Conservation (phyloP, 768 basidiomycete species). For the Leccinum arenicola region DNA sequence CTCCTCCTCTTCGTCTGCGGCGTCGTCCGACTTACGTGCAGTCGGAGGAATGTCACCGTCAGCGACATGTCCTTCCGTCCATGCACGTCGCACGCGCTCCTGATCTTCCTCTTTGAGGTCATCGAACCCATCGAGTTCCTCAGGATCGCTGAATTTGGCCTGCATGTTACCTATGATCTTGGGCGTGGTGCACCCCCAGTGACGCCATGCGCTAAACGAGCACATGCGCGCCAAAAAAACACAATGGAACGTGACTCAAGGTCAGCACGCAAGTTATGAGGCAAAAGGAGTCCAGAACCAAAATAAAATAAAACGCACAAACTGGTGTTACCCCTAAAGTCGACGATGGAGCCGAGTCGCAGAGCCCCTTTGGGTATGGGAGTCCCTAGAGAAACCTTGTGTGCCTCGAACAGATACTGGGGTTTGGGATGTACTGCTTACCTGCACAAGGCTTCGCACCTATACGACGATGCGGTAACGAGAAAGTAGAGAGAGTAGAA, state of each 20-base stretch:
- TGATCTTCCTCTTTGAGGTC: conserved; percentile 69
- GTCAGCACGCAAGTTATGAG: background rate
- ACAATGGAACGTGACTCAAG: background rate
- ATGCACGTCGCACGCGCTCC: conserved; percentile 67
- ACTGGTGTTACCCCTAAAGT: conserved; percentile 63
- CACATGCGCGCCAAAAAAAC: background rate
- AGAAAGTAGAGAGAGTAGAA: conserved; percentile 18
- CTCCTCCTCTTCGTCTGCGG: conserved; percentile 48
- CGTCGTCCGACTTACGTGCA: conserved; percentile 57
- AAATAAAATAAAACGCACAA: conserved; percentile 46
- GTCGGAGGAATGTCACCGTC: conserved; percentile 80
- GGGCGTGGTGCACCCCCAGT: conserved; percentile 84
- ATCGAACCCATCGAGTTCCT: conserved; percentile 85
- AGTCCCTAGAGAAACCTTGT: conserved; percentile 47
- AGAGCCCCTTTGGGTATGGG: conserved; percentile 69
- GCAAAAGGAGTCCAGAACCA: background rate
- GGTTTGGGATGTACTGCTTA: conserved; percentile 28
- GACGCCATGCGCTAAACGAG: conserved; percentile 67
- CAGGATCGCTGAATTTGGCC: conserved; percentile 48
- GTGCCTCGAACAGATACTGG: conserved; percentile 2
- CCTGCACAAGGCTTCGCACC: conserved; percentile 78
- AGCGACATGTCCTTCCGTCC: conserved; percentile 73
- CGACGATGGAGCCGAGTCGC: conserved; percentile 72
- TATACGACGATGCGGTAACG: conserved; percentile 27
- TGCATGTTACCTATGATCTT: conserved; percentile 74